A percentile compares a stretch with the other conserved stretches of the same genome.
phyloP scores from a whole-genome alignment of 352 stramenopile genomes.

The Phytopythium chamaehyphon region DNA sequence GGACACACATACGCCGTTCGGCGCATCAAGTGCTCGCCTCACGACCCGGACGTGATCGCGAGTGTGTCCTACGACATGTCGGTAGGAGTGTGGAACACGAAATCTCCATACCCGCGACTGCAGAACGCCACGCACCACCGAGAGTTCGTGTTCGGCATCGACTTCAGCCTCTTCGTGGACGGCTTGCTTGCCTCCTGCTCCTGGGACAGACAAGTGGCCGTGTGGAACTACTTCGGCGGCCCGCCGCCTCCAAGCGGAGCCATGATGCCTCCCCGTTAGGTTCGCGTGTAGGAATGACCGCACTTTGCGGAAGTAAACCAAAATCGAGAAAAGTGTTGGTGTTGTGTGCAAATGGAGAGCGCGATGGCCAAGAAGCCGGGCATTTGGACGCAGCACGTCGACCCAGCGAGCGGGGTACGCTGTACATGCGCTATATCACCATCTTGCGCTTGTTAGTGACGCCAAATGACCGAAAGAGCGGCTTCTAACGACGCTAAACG shows the following conservation, averaged over 20 bases:
- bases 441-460: too few relatives aligned
- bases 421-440: neutral
- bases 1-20: slow-evolving; percentile 85
- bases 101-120: slow-evolving; percentile 68
- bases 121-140: slow-evolving; percentile 77
- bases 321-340: neutral
- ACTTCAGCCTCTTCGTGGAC: slow-evolving; percentile 83
- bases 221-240: slow-evolving; percentile 82
- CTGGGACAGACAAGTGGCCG: slow-evolving; percentile 68
- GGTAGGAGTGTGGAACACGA: slow-evolving; percentile 85
- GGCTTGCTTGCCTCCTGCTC: slow-evolving; percentile 73
- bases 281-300: slow-evolving; percentile 4
- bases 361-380: slow-evolving; percentile 37
- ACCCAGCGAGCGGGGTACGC: slow-evolving; percentile 48
- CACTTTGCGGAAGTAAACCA: neutral
- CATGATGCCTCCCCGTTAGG: slow-evolving; percentile 18
- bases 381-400: slow-evolving; percentile 75
- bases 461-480: too few relatives aligned
- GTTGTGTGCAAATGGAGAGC: slow-evolving; percentile 27
- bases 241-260: slow-evolving; percentile 24
- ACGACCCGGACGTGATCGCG: slow-evolving; percentile 75
- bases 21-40: slow-evolving; percentile 82
- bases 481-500: neutral
- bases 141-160: slow-evolving; percentile 86
- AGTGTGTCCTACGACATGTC: slow-evolving; percentile 91